phyloP scores from a whole-genome alignment of 2,329 filamentous ascomycete genomes.

The Cladorrhinum sp. region DNA sequence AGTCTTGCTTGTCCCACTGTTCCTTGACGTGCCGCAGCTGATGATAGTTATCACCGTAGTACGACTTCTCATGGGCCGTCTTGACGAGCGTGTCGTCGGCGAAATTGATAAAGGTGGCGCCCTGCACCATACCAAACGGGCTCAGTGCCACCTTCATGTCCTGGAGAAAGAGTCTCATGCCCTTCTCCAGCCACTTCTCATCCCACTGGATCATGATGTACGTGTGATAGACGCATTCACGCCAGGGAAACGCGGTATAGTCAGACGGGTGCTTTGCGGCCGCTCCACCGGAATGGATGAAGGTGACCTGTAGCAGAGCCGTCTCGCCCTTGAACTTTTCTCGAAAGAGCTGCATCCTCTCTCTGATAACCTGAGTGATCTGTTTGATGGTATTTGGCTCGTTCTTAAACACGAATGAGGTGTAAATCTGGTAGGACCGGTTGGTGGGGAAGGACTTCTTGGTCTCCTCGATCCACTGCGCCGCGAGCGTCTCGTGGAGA shows the following conservation, averaged over 20 bases:
- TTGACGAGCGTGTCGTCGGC: neutral
- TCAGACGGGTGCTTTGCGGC: neutral
- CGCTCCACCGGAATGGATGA: neutral
- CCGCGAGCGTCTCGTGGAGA: conserved; percentile 13
- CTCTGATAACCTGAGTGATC: neutral
- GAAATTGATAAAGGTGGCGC: conserved; percentile 9
- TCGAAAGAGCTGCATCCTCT: neutral
- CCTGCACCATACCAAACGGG: neutral
- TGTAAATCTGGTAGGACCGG: neutral
- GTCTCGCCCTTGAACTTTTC: neutral
- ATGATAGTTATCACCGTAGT: neutral
- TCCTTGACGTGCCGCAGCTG: neutral
- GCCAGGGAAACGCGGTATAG: neutral
- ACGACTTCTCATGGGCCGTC: neutral
- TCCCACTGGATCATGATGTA: conserved; percentile 9
- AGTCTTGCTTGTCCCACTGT: neutral
- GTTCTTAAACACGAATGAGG: neutral
- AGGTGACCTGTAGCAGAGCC: neutral
- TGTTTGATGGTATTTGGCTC: neutral
- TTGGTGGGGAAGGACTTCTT: neutral
- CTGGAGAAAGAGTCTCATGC: neutral
- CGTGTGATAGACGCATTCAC: neutral
- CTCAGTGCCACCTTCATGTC: neutral
- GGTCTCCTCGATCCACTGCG: conserved; percentile 19
- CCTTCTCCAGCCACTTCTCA: conserved; percentile 8